These are phyloP conservation scores for Apiospora marii DNA, from an alignment of 2,329 filamentous ascomycete species.

Conservation along the genomic window DNA sequence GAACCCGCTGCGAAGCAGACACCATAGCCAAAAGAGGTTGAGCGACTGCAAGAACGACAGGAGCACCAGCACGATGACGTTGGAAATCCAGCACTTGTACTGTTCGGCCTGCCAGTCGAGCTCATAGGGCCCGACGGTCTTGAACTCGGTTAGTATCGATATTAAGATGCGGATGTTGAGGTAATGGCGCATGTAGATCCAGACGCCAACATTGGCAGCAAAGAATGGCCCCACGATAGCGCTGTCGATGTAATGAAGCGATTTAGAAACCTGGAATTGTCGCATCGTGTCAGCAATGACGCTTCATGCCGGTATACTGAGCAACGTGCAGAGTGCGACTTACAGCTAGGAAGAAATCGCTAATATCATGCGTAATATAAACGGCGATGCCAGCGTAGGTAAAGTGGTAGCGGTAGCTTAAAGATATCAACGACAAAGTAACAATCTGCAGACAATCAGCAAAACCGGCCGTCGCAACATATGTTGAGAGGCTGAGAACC, in stretches of 20 bases:
- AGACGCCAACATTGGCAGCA: slow-evolving; percentile 9
- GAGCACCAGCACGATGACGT: slow-evolving; percentile 15
- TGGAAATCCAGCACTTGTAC: slow-evolving; percentile 23
- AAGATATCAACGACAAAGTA: slow-evolving; percentile 1
- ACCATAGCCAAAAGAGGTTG: slow-evolving; percentile 18
- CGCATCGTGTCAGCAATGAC: not conserved
- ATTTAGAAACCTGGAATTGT: not conserved
- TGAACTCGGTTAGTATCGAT: slow-evolving; percentile 15
- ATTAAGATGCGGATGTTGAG: slow-evolving; percentile 20
- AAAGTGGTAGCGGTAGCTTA: slow-evolving; percentile 14
- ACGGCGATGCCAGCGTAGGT: slow-evolving; percentile 16
- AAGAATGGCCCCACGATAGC: slow-evolving; percentile 14
- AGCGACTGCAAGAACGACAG: slow-evolving; percentile 3
- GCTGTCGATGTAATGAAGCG: slow-evolving; percentile 21
- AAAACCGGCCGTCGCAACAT: not conserved
- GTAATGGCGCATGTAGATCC: slow-evolving; percentile 20
- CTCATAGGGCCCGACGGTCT: slow-evolving; percentile 17
- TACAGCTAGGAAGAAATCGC: slow-evolving; percentile 25
- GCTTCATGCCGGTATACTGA: not conserved
- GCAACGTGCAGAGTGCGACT: slow-evolving; percentile 23
- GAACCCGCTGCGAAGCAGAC: slow-evolving; percentile 20
- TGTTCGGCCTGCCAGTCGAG: slow-evolving; percentile 4
- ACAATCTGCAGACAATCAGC: not conserved
- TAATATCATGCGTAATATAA: slow-evolving; percentile 17
- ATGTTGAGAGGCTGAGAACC: slow-evolving; percentile 36